Evolutionary conservation across 306 rosid species (phyloP).

Genomic region (Parietaria judaica): DNA sequence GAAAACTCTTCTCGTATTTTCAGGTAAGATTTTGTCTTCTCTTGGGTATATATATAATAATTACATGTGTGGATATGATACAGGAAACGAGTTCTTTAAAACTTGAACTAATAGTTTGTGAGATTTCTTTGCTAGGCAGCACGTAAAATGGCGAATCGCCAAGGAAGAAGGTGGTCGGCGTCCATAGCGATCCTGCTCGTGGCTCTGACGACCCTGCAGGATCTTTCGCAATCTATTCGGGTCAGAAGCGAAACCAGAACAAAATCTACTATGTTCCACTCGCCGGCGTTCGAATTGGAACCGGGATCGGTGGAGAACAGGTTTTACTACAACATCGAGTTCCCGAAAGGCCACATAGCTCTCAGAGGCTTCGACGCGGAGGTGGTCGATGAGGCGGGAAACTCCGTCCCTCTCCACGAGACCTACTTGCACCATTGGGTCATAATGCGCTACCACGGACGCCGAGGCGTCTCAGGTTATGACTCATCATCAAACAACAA

Average conservation of each 20-base stretch:
- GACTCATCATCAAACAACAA: conserved; percentile 1
- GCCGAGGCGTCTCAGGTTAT: conserved; percentile 15
- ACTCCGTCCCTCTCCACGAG: conserved; percentile 53
- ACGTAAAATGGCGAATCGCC: conserved; percentile 14
- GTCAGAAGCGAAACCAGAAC: conserved; percentile 17
- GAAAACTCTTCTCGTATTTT: too few relatives aligned
- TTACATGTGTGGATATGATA: too few relatives aligned
- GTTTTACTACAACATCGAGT: conserved; percentile 29
- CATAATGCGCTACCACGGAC: conserved; percentile 17
- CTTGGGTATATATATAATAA: too few relatives aligned
- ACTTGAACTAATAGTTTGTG: too few relatives aligned
- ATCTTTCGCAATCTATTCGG: conserved; percentile 25
- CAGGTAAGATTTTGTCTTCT: too few relatives aligned
- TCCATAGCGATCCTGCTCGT: conserved; percentile 20
- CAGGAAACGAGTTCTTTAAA: too few relatives aligned
- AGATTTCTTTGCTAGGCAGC: too few relatives aligned
- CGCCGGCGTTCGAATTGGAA: conserved; percentile 50
- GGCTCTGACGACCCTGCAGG: conserved; percentile 19
- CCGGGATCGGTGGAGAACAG: conserved; percentile 58
- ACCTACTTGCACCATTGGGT: conserved; percentile 77
- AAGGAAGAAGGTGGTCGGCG: conserved; percentile 13
- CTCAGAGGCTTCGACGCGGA: conserved; percentile 55
- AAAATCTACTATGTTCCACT: conserved; percentile 32
- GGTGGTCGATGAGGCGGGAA: conserved; percentile 56
- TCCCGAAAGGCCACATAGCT: conserved; percentile 68